Evolutionary conservation across 768 basidiomycete genomes (phyloP).

Genomic region (Pholiota conissans): DNA sequence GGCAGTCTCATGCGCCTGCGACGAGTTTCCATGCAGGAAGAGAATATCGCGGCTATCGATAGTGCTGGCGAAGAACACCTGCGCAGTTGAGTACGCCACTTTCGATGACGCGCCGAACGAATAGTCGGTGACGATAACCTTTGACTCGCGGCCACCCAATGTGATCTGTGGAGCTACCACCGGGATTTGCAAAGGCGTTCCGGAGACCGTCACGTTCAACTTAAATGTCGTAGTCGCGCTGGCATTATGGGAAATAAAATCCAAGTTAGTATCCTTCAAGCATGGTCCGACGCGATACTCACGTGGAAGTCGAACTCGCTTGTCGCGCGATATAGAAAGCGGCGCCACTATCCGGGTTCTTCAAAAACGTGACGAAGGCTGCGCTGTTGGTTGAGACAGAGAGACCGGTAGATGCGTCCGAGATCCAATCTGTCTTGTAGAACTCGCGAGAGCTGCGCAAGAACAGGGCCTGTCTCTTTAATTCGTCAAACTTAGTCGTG

Average conservation of each 20-base stretch:
- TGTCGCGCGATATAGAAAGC: slow-evolving; percentile 76
- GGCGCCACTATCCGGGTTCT: slow-evolving; percentile 65
- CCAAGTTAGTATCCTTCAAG: not conserved
- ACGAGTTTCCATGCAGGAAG: slow-evolving; percentile 57
- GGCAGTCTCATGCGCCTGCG: slow-evolving; percentile 55
- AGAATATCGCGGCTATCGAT: slow-evolving; percentile 66
- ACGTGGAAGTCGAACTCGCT: slow-evolving; percentile 66
- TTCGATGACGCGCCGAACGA: slow-evolving; percentile 59
- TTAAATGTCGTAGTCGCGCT: slow-evolving; percentile 57
- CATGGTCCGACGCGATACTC: slow-evolving; percentile 22
- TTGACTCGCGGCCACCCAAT: slow-evolving; percentile 71
- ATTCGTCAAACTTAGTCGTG: slow-evolving; percentile 69
- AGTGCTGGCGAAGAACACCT: slow-evolving; percentile 64
- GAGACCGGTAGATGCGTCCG: slow-evolving; percentile 55
- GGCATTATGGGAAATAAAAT: not conserved
- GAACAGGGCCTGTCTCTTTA: slow-evolving; percentile 79
- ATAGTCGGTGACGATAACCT: slow-evolving; percentile 72
- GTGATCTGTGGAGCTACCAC: slow-evolving; percentile 51
- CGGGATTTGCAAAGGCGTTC: slow-evolving; percentile 57
- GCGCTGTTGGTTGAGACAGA: slow-evolving; percentile 38
- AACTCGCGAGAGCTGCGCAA: slow-evolving; percentile 78
- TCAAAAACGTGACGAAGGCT: slow-evolving; percentile 61
- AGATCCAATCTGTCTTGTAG: slow-evolving; percentile 76
- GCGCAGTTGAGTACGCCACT: slow-evolving; percentile 70
- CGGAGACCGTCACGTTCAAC: slow-evolving; percentile 55